Evolutionary conservation across 192 early-diverging fungal genomes (phyloP).

Genomic region (Entomortierella lignicola): DNA sequence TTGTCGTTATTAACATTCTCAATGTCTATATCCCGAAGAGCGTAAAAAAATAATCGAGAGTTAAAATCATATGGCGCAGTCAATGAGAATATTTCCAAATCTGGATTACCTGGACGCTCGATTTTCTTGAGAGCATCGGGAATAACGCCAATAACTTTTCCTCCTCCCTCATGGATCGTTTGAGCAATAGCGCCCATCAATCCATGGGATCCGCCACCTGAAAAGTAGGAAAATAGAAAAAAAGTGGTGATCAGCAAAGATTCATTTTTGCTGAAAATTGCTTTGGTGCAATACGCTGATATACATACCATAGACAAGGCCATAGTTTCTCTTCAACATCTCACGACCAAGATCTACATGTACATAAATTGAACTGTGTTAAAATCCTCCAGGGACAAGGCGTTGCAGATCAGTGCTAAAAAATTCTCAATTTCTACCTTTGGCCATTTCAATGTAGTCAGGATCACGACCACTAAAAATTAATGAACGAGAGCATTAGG

Average conservation of each 20-base stretch:
- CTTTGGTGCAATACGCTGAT: not conserved
- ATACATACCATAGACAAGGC: slow-evolving; percentile 72
- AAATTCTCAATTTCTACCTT: slow-evolving; percentile 30
- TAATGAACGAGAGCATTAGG: slow-evolving; percentile 6
- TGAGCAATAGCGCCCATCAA: slow-evolving; percentile 89
- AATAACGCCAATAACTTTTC: slow-evolving; percentile 79
- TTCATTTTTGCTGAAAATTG: too few relatives aligned
- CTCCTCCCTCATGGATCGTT: slow-evolving; percentile 67
- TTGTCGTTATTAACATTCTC: slow-evolving; percentile 30
- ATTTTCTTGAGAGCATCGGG: slow-evolving; percentile 70
- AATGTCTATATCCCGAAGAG: slow-evolving; percentile 2
- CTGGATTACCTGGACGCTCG: slow-evolving; percentile 45
- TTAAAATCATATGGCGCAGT: slow-evolving; percentile 4
- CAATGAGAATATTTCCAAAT: not conserved
- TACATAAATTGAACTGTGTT: not conserved
- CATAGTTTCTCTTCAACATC: slow-evolving; percentile 66
- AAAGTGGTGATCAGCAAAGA: not conserved
- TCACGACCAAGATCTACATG: slow-evolving; percentile 62
- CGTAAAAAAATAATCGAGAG: not conserved
- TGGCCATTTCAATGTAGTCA: slow-evolving; percentile 56
- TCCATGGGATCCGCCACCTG: slow-evolving; percentile 72
- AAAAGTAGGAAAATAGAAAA: not conserved
- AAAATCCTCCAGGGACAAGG: not conserved
- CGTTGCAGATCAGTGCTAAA: not conserved
- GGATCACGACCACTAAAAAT: slow-evolving; percentile 51